Base-by-base conservation (phyloP, 192 early-diverging fungal species). In the Phlyctochytrium arcticum region DNA sequence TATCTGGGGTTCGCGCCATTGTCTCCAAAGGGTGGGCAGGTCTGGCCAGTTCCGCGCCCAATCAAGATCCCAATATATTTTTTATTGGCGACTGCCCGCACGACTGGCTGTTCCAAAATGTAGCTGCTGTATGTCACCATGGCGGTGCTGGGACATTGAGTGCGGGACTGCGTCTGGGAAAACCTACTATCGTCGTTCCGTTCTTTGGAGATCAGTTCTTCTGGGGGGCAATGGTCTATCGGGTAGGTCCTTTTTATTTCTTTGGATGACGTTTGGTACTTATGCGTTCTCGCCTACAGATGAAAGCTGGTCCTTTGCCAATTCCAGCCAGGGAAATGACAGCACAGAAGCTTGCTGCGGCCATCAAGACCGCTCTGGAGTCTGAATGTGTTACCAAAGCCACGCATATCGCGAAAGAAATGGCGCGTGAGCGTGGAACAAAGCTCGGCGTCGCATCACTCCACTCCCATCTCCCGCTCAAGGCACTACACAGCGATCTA, bases 81-180 rank as follows among this genome's bases (percentile, higher is more conserved):
- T 57, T 84, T 80, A 32, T 57, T 57, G 55, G 55, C 9, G 55
- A 57, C 24, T 57, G 55, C 34, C 89, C 89, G 3, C 89, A 91
- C 53, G 89, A 91, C 67, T 91, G 88, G 88, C 69, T 91, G 33
- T 91, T 91, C 67, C 79, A 83, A 9, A 58, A 78, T 39, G 63
- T 89, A 8, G 53, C 73, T 6, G 88, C 74, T 8, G 87, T 89
- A n/a, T 79, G 90, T 6, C 89, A 91, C 70, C 89, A 91, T 65
- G 89, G 89, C 48, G 89, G 89, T 21, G 88, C 89, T 4, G 89
- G 89, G 12, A 91, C 89, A 3, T 83, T 82, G 3, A 80, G 87
- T 1, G 89, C 89, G 7, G 89, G 88, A 27, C 49, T 91, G 27
- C 75, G 86, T 3, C 86, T 82, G 1, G 89, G 89, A 15, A 72